A percentile compares a stretch with the other conserved stretches of the same genome.
These are phyloP conservation scores for Teratosphaeria zuluensis DNA, from an alignment of 2,329 filamentous ascomycete genomes.

Conservation along the genomic window DNA sequence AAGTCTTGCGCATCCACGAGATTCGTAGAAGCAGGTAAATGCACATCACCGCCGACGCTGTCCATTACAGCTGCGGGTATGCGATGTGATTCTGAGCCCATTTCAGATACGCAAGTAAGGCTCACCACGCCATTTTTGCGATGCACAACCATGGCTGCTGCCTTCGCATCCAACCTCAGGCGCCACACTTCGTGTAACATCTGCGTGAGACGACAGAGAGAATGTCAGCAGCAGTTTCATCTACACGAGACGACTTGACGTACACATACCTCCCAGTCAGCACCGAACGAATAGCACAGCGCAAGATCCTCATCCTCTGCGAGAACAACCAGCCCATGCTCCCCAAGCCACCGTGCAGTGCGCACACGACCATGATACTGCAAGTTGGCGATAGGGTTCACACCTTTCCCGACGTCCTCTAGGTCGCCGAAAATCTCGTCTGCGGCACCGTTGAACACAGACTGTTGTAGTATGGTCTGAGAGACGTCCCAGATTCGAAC, in stretches of 20 bases:
- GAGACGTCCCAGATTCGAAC: slow-evolving; percentile 7
- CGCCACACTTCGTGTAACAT: slow-evolving; percentile 9
- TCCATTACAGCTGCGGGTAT: slow-evolving; percentile 7
- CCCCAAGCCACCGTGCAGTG: slow-evolving; percentile 13
- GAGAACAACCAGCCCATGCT: slow-evolving; percentile 16
- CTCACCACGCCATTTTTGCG: neutral
- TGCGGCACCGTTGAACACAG: neutral
- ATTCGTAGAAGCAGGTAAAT: neutral
- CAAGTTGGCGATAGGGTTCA: slow-evolving; percentile 4
- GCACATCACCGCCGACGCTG: slow-evolving; percentile 4
- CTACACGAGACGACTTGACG: neutral
- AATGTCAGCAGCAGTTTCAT: neutral
- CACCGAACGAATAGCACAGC: slow-evolving; percentile 13
- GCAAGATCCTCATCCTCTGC: slow-evolving; percentile 9
- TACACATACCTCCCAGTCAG: slow-evolving; percentile 4
- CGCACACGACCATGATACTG: slow-evolving; percentile 4
- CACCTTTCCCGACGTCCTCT: slow-evolving; percentile 4
- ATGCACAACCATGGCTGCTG: neutral
- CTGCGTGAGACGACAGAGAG: neutral
- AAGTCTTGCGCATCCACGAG: neutral
- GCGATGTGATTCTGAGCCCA: neutral
- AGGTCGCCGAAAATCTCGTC: slow-evolving; percentile 10
- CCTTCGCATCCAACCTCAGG: slow-evolving; percentile 1
- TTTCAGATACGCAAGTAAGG: slow-evolving; percentile 1
- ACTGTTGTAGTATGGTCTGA: neutral